Evolutionary conservation across 306 rosid genomes (phyloP).

Genomic region (Bauhinia variegata): DNA sequence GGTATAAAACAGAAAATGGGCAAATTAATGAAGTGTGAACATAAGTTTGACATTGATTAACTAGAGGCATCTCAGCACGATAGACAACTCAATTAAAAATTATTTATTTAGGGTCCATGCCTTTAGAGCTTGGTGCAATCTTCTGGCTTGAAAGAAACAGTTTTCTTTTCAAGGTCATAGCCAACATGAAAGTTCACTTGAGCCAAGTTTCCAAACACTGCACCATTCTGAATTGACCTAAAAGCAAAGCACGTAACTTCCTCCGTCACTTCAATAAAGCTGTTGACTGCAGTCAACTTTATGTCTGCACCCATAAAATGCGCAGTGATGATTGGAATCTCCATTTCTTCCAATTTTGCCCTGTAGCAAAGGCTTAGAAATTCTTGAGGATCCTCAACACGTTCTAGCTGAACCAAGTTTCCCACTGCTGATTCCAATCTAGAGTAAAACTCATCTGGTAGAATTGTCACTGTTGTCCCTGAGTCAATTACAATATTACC

Average conservation of each 20-base stretch:
- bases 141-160: slow-evolving; percentile 49
- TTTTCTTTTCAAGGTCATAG: slow-evolving; percentile 40
- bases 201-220: slow-evolving; percentile 58
- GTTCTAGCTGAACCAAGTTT: not conserved
- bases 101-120: too few species aligned
- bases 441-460: slow-evolving; percentile 33
- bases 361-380: slow-evolving; percentile 37
- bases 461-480: slow-evolving; percentile 38
- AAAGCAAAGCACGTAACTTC: slow-evolving; percentile 54
- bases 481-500: slow-evolving; percentile 51
- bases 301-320: slow-evolving; percentile 53
- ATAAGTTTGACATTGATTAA: too few species aligned
- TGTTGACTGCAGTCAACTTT: slow-evolving; percentile 29
- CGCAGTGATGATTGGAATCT: slow-evolving; percentile 30
- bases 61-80: too few species aligned
- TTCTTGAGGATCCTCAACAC: not conserved
- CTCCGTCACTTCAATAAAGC: slow-evolving; percentile 35
- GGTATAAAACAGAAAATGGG: too few species aligned
- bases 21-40: too few species aligned
- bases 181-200: slow-evolving; percentile 60
- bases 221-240: fast-evolving
- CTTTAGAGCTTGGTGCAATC: slow-evolving; percentile 32
- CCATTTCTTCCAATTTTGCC: too few species aligned
- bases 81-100: too few species aligned
- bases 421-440: slow-evolving; percentile 29